Percentiles rank a stretch among this genome's conserved stretches.
Conservation (phyloP, 352 stramenopile genomes). For the Pythium guiyangense region DNA sequence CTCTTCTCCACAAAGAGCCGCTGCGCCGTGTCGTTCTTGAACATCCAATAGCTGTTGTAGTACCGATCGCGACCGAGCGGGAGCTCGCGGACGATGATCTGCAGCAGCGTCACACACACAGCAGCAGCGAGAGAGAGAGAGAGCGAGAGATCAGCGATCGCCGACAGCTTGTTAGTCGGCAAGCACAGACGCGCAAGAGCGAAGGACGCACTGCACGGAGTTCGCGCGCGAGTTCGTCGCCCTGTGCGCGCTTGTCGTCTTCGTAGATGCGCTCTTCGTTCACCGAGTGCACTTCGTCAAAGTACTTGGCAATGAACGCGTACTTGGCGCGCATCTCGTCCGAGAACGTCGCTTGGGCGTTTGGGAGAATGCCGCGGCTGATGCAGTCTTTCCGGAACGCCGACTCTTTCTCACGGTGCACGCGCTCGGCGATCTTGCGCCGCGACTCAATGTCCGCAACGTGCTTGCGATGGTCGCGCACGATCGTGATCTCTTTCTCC, state of each 20-base stretch:
- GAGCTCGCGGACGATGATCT: slow-evolving; percentile 63
- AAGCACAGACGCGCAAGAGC: too few relatives aligned
- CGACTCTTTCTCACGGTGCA: slow-evolving; percentile 50
- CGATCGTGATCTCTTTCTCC: slow-evolving; percentile 51
- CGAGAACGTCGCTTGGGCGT: slow-evolving; percentile 62
- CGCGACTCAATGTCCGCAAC: slow-evolving; percentile 47
- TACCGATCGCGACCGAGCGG: slow-evolving; percentile 70
- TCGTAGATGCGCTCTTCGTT: slow-evolving; percentile 50
- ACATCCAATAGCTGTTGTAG: slow-evolving; percentile 78
- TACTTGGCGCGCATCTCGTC: slow-evolving; percentile 58
- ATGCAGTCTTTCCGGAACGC: slow-evolving; percentile 56
- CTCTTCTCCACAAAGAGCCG: slow-evolving; percentile 65
- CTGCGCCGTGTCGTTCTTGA: slow-evolving; percentile 56
- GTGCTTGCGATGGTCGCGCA: slow-evolving; percentile 45
- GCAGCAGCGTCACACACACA: background rate
- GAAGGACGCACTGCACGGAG: slow-evolving; percentile 29
- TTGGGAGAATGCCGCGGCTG: slow-evolving; percentile 56
- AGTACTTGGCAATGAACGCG: slow-evolving; percentile 63
- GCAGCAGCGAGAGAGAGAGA: background rate
- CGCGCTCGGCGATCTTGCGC: slow-evolving; percentile 44
- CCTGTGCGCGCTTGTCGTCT: slow-evolving; percentile 41
- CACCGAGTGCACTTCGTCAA: slow-evolving; percentile 45
- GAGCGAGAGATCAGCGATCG: background rate
- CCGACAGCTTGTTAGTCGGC: background rate
- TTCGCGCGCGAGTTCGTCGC: slow-evolving; percentile 30